These are phyloP conservation scores for Lasiosphaeriaceae sp. DNA, from an alignment of 495 filamentous ascomycete species.

Conservation along the genomic window DNA sequence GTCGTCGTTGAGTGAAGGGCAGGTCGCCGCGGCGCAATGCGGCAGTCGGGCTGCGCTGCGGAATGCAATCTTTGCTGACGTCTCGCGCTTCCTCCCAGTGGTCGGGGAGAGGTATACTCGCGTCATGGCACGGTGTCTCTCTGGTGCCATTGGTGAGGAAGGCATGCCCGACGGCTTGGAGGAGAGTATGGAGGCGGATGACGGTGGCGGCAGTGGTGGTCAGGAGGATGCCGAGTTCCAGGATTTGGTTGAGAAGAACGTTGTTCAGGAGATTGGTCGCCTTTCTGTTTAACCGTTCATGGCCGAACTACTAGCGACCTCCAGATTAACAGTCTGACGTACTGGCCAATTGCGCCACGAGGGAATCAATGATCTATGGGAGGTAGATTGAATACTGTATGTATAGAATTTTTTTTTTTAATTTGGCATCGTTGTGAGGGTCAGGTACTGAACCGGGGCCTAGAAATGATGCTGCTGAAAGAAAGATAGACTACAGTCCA, in stretches of 20 bases:
- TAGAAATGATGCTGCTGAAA: too few species aligned
- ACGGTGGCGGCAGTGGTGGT: background rate
- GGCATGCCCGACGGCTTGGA: background rate
- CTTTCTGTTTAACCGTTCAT: background rate
- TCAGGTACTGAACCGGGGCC: too few species aligned
- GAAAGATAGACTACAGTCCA: too few species aligned
- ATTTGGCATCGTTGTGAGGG: too few species aligned
- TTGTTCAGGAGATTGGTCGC: background rate
- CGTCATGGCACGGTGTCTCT: background rate
- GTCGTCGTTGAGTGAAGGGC: background rate
- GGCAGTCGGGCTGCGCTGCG: background rate
- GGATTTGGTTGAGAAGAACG: background rate
- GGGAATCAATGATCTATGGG: too few species aligned
- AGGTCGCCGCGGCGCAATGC: background rate
- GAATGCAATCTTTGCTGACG: background rate
- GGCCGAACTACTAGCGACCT: too few species aligned
- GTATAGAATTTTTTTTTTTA: too few species aligned
- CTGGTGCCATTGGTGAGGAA: background rate
- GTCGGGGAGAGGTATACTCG: background rate
- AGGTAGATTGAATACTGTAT: too few species aligned
- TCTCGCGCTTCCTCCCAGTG: background rate
- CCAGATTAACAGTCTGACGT: too few species aligned
- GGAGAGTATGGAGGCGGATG: background rate
- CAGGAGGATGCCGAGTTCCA: background rate
- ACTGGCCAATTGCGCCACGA: too few species aligned